Conservation (phyloP, 352 stramenopile genomes). For the Pythium utonaiense region DNA sequence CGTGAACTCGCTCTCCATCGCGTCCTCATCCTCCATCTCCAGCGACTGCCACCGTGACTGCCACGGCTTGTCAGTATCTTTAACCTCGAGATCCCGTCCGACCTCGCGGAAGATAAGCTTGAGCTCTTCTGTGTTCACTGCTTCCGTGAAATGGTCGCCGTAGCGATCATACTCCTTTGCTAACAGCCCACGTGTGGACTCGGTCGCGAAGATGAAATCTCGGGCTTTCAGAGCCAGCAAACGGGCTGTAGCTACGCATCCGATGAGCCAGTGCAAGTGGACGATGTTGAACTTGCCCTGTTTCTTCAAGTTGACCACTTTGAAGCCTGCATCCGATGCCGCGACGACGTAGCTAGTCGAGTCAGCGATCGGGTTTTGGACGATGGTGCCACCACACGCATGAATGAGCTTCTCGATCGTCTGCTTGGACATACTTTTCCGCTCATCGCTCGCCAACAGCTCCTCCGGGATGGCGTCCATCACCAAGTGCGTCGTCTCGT, state of each 20-base stretch:
- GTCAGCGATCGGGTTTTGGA: conserved; percentile 73
- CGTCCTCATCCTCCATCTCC: conserved; percentile 56
- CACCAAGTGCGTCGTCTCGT: conserved; percentile 18
- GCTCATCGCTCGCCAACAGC: conserved; percentile 27
- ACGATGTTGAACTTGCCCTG: conserved; percentile 78
- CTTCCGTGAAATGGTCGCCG: conserved; percentile 72
- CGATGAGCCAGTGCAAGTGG: conserved; percentile 55
- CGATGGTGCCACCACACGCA: conserved; percentile 57
- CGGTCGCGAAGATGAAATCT: conserved; percentile 75
- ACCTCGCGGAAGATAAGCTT: conserved; percentile 47
- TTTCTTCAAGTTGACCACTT: conserved; percentile 77
- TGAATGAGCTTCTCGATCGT: conserved; percentile 71
- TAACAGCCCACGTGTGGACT: conserved; percentile 40
- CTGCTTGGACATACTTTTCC: conserved; percentile 51
- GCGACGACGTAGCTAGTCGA: conserved; percentile 68
- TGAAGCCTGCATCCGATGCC: conserved; percentile 59
- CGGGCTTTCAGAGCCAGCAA: conserved; percentile 40
- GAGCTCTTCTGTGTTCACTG: conserved; percentile 44
- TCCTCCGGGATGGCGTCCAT: conserved; percentile 28
- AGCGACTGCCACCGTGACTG: conserved; percentile 40
- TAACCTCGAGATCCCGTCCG: background rate
- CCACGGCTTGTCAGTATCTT: conserved; percentile 31
- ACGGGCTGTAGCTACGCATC: conserved; percentile 33
- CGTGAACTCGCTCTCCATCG: conserved; percentile 64
- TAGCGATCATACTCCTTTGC: conserved; percentile 71